phyloP scores from a whole-genome alignment of 2,329 filamentous ascomycete species.

The Penicillium brasilianum region DNA sequence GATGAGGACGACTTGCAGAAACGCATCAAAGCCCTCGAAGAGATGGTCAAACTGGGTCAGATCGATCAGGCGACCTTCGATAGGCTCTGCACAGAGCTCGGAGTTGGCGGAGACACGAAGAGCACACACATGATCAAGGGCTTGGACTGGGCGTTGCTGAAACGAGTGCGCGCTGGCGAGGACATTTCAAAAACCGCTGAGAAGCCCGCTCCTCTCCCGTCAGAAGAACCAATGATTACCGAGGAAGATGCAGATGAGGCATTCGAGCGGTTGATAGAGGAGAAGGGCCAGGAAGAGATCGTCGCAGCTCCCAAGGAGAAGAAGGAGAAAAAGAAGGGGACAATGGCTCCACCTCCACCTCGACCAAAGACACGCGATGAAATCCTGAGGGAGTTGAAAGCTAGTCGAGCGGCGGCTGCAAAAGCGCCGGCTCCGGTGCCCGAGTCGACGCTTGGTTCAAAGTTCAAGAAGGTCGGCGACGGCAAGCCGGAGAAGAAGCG shows the following conservation, averaged over 20 bases:
- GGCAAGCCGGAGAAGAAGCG: conserved; percentile 55
- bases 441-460: conserved; percentile 57
- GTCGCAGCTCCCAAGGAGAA: conserved; percentile 40
- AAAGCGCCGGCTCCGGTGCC: conserved; percentile 53
- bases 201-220: conserved; percentile 31
- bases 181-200: conserved; percentile 55
- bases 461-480: conserved; percentile 60
- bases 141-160: conserved; percentile 76
- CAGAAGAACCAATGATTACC: conserved; percentile 35
- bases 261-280: conserved; percentile 50
- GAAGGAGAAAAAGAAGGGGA: conserved; percentile 56
- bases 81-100: conserved; percentile 73
- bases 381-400: conserved; percentile 64
- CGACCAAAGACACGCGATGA: conserved; percentile 62
- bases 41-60: conserved; percentile 79
- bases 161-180: conserved; percentile 52
- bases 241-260: conserved; percentile 68
- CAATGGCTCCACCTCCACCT: conserved; percentile 51
- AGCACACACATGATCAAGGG: conserved; percentile 92
- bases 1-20: conserved; percentile 60
- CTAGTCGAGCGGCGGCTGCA: conserved; percentile 50
- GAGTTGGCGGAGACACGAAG: conserved; percentile 74
- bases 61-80: conserved; percentile 83
- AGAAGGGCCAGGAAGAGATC: conserved; percentile 41
- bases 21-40: conserved; percentile 77